phyloP scores from a whole-genome alignment of 352 stramenopile genomes.

The Globisporangium carolinianum region DNA sequence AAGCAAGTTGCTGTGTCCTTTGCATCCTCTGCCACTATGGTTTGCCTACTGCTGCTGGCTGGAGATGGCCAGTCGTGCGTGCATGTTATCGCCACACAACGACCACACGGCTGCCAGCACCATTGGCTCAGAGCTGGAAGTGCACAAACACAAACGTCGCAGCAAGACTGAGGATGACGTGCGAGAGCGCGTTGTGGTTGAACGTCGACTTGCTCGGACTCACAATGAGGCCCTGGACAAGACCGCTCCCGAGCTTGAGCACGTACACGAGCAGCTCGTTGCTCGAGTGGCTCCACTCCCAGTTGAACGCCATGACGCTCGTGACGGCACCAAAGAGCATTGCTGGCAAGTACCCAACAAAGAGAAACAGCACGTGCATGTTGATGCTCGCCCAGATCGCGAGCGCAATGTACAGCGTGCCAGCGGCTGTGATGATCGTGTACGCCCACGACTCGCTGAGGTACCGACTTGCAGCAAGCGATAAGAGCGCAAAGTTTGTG shows the following conservation, averaged over 20 bases:
- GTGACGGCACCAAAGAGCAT: conserved; percentile 75
- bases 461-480: conserved; percentile 69
- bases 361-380: conserved; percentile 81
- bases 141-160: conserved; percentile 83
- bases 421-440: conserved; percentile 62
- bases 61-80: background rate
- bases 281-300: conserved; percentile 69
- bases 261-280: conserved; percentile 81
- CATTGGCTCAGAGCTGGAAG: conserved; percentile 47
- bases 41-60: background rate
- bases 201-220: conserved; percentile 79
- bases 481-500: conserved; percentile 81
- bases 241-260: conserved; percentile 66
- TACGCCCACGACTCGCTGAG: conserved; percentile 69
- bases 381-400: conserved; percentile 75
- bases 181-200: conserved; percentile 86
- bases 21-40: background rate
- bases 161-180: conserved; percentile 78
- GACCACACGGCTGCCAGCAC: background rate
- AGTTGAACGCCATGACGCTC: conserved; percentile 73
- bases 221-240: conserved; percentile 79
- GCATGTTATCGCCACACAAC: no score
- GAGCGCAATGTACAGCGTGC: conserved; percentile 56
- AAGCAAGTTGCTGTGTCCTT: background rate
- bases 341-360: conserved; percentile 72